These are phyloP conservation scores for Talaromyces sp. DNA, from an alignment of 2,329 filamentous ascomycete species.

Conservation along the genomic window DNA sequence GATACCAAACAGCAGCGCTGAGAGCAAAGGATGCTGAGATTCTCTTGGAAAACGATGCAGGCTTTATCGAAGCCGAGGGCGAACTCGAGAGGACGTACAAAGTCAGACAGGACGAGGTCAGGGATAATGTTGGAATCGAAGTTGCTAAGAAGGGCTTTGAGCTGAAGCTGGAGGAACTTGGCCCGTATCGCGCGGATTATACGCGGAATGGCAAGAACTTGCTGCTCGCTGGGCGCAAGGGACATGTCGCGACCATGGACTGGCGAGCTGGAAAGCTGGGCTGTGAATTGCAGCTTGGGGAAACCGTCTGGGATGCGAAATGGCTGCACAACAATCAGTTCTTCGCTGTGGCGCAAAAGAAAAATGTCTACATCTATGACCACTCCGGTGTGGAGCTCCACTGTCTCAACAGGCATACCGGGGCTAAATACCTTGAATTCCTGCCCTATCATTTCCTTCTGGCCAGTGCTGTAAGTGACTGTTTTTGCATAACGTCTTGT, in stretches of 20 bases:
- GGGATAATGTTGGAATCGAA: conserved; percentile 66
- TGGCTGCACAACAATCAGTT: conserved; percentile 93
- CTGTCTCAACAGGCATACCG: conserved; percentile 81
- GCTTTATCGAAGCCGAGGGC: conserved; percentile 81
- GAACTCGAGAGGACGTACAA: conserved; percentile 91
- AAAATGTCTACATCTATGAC: conserved; percentile 96
- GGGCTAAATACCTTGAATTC: conserved; percentile 92
- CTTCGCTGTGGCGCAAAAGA: conserved; percentile 95
- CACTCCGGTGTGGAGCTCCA: conserved; percentile 86
- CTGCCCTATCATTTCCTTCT: conserved; percentile 94
- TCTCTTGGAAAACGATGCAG: conserved; percentile 76
- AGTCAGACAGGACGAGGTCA: conserved; percentile 83
- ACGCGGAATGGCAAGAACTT: conserved; percentile 83
- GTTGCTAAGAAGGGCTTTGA: conserved; percentile 93
- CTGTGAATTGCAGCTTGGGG: conserved; percentile 83
- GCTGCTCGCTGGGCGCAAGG: conserved; percentile 81
- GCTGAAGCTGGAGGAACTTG: conserved; percentile 72
- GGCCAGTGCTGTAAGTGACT: conserved; percentile 65
- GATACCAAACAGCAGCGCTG: conserved; percentile 74
- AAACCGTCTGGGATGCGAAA: conserved; percentile 82
- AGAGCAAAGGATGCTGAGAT: conserved; percentile 95
- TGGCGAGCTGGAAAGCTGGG: conserved; percentile 89
- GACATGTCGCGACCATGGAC: conserved; percentile 93
- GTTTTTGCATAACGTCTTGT: background rate
- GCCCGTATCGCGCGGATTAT: conserved; percentile 86